Conservation (phyloP, 2,329 filamentous ascomycete genomes). For the Rutstroemia sp. region DNA sequence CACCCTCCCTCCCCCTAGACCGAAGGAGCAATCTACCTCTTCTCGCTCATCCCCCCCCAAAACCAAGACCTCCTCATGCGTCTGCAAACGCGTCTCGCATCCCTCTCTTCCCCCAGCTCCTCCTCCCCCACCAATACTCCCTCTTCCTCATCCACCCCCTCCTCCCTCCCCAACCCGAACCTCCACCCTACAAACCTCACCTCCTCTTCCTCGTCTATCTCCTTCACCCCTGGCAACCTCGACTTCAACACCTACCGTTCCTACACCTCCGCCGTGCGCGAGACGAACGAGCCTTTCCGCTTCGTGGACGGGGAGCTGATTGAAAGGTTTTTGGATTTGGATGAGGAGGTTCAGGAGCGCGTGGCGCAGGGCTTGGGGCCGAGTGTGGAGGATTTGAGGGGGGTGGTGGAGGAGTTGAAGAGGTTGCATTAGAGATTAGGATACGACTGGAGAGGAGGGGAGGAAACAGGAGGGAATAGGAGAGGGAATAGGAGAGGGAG, state of each 20-base stretch:
- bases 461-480: no score
- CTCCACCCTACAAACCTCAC: not conserved
- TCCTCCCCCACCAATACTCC: no score
- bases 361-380: constrained; percentile 50
- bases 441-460: not conserved
- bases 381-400: constrained; percentile 55
- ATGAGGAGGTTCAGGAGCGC: constrained; percentile 47
- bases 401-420: constrained; percentile 54
- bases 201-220: constrained; percentile 28
- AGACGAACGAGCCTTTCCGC: constrained; percentile 68
- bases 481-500: no score
- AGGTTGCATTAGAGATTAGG: constrained; percentile 45
- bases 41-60: constrained; percentile 65
- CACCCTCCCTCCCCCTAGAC: constrained; percentile 45
- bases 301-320: constrained; percentile 92
- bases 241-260: constrained; percentile 75
- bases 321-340: constrained; percentile 72
- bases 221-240: constrained; percentile 65
- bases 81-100: constrained; percentile 66
- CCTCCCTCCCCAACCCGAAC: not conserved
- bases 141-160: not conserved
- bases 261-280: constrained; percentile 65
- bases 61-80: constrained; percentile 76
- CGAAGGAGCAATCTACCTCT: constrained; percentile 87
- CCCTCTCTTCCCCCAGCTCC: constrained; percentile 19